Conservation (phyloP, 371 early-diverging fungal species). For the Batrachochytrium dendrobatidis region DNA sequence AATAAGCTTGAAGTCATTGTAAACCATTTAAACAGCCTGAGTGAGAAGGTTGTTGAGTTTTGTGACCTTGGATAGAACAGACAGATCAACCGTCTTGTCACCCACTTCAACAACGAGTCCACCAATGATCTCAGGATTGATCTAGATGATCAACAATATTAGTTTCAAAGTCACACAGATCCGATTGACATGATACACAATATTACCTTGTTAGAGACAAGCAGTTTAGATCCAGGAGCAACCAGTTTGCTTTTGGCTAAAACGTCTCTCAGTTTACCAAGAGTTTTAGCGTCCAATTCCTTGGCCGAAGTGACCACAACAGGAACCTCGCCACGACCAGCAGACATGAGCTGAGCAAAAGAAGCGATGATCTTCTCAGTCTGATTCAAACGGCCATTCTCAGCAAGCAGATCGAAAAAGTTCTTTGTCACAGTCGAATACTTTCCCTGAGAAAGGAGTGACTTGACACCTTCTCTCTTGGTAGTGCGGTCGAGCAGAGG, state of each 20-base stretch:
- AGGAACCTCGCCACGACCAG: constrained; percentile 84
- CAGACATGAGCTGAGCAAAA: constrained; percentile 79
- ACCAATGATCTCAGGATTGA: constrained; percentile 89
- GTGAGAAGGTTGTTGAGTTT: constrained; percentile 87
- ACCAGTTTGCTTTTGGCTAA: constrained; percentile 57
- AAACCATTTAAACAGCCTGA: constrained; percentile 36
- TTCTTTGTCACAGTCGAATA: constrained; percentile 76
- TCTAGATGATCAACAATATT: constrained; percentile 29
- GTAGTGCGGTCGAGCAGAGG: constrained; percentile 72
- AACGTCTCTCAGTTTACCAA: constrained; percentile 52
- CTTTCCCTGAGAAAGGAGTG: constrained; percentile 55
- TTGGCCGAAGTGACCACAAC: constrained; percentile 88
- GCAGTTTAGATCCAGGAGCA: constrained; percentile 58
- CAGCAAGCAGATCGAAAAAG: constrained; percentile 83
- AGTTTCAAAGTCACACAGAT: background rate
- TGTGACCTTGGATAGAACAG: constrained; percentile 86
- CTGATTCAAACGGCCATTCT: constrained; percentile 88
- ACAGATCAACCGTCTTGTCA: constrained; percentile 96
- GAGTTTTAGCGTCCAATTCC: constrained; percentile 50
- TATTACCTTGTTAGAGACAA: constrained; percentile 77
- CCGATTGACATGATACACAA: background rate
- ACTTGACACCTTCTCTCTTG: constrained; percentile 70
- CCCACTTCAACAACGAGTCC: constrained; percentile 95
- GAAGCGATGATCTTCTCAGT: constrained; percentile 73
- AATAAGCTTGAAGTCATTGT: no score